Conservation (phyloP, 192 early-diverging fungal species). For the Backusella mclennaniae region DNA sequence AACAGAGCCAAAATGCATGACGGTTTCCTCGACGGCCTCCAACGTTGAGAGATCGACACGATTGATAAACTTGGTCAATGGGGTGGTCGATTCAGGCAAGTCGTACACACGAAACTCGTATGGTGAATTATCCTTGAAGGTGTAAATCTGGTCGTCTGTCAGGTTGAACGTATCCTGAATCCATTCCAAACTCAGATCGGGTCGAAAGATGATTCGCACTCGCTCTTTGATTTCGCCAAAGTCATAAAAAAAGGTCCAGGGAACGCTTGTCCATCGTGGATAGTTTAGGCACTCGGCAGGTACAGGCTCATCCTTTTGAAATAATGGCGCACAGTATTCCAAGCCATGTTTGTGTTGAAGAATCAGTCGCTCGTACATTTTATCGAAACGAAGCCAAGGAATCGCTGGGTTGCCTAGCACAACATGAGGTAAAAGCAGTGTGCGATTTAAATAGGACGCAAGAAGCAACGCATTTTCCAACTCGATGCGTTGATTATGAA, state of each 20-base stretch:
- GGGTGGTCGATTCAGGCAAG: slow-evolving; percentile 36
- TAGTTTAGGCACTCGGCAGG: slow-evolving; percentile 59
- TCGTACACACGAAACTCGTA: slow-evolving; percentile 60
- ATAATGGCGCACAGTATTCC: slow-evolving; percentile 44
- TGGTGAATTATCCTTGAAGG: slow-evolving; percentile 43
- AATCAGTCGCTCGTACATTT: slow-evolving; percentile 48
- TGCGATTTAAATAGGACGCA: slow-evolving; percentile 53
- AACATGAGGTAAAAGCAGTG: slow-evolving; percentile 47
- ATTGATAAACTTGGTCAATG: slow-evolving; percentile 39
- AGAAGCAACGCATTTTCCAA: slow-evolving; percentile 52
- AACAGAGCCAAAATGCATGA: slow-evolving; percentile 55
- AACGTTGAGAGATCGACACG: slow-evolving; percentile 37
- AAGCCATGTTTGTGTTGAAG: slow-evolving; percentile 53
- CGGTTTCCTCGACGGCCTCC: slow-evolving; percentile 22
- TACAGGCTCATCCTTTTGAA: slow-evolving; percentile 34
- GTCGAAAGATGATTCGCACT: slow-evolving; percentile 39
- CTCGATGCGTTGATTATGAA: slow-evolving; percentile 41
- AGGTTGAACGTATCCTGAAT: slow-evolving; percentile 42
- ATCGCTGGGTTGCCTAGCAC: slow-evolving; percentile 51
- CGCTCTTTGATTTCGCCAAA: slow-evolving; percentile 37
- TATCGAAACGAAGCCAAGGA: slow-evolving; percentile 48
- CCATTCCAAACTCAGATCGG: slow-evolving; percentile 53
- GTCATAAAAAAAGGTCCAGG: slow-evolving; percentile 57
- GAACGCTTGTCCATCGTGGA: slow-evolving; percentile 50
- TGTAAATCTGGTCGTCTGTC: slow-evolving; percentile 34